phyloP scores from a whole-genome alignment of 306 rosid species.

The Quercus dentata region DNA sequence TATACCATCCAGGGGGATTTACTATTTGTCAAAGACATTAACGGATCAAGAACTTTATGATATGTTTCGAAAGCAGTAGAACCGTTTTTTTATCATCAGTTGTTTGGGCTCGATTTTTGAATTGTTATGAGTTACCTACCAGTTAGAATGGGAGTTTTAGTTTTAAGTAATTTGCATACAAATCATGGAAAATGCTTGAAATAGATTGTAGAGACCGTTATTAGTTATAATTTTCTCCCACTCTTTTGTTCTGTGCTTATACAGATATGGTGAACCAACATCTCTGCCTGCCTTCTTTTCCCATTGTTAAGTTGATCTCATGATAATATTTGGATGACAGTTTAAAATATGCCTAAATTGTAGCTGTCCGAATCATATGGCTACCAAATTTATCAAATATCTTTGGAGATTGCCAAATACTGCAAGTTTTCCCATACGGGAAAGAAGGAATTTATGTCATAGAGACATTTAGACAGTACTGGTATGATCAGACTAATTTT shows the following conservation, averaged over 20 bases:
- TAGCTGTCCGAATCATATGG: no score
- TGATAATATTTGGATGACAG: no score
- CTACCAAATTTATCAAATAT: no score
- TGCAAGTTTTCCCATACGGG: no score
- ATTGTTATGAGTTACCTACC: not conserved
- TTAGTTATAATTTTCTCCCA: not conserved
- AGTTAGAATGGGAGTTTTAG: not conserved
- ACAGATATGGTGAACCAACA: not conserved
- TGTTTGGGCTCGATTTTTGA: not conserved
- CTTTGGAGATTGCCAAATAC: no score
- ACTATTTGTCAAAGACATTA: not conserved
- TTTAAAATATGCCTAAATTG: no score
- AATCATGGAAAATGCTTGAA: not conserved
- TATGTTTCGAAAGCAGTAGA: not conserved
- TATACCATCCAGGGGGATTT: constrained; percentile 72
- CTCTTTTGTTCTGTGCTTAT: not conserved
- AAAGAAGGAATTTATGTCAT: no score
- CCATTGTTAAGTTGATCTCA: no score
- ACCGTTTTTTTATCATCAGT: not conserved
- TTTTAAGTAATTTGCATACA: no score
- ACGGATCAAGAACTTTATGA: not conserved
- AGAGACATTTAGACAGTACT: no score
- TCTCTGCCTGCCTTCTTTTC: no score
- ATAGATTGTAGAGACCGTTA: not conserved
- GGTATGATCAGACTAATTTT: no score